phyloP scores from a whole-genome alignment of 2,329 filamentous ascomycete species.

The Sporothrix variecibatus region DNA sequence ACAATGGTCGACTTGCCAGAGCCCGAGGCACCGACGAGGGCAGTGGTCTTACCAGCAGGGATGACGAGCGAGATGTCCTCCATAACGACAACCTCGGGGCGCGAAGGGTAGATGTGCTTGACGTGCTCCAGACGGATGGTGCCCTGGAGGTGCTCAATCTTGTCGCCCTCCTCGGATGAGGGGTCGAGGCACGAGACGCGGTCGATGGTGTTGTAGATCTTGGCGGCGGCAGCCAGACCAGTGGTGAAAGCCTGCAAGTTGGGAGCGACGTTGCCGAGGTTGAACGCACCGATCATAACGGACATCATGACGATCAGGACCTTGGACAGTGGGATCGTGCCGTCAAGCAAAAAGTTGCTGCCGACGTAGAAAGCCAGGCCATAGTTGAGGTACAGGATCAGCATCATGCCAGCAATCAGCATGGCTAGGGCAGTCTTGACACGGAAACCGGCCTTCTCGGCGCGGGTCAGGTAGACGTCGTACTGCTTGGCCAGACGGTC shows the following conservation, averaged over 20 bases:
- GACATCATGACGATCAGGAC: slow-evolving; percentile 86
- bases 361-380: slow-evolving; percentile 88
- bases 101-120: slow-evolving; percentile 92
- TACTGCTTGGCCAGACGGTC: slow-evolving; percentile 88
- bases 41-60: slow-evolving; percentile 88
- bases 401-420: slow-evolving; percentile 85
- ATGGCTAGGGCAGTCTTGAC: slow-evolving; percentile 71
- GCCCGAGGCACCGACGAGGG: slow-evolving; percentile 89
- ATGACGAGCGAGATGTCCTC: slow-evolving; percentile 76
- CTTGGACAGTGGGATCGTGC: slow-evolving; percentile 65
- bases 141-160: slow-evolving; percentile 71
- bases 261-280: slow-evolving; percentile 82
- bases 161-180: slow-evolving; percentile 68
- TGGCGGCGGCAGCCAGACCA: slow-evolving; percentile 78
- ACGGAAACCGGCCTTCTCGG: slow-evolving; percentile 74
- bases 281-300: slow-evolving; percentile 91
- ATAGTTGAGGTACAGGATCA: slow-evolving; percentile 83
- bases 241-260: slow-evolving; percentile 85
- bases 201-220: slow-evolving; percentile 95
- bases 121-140: slow-evolving; percentile 78
- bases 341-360: slow-evolving; percentile 69
- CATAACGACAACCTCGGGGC: slow-evolving; percentile 88
- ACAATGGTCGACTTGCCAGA: slow-evolving; percentile 95
- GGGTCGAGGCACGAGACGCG: slow-evolving; percentile 82
- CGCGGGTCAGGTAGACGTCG: slow-evolving; percentile 70